phyloP scores from a whole-genome alignment of 139 green algal species.

The Micractinium sp. region DNA sequence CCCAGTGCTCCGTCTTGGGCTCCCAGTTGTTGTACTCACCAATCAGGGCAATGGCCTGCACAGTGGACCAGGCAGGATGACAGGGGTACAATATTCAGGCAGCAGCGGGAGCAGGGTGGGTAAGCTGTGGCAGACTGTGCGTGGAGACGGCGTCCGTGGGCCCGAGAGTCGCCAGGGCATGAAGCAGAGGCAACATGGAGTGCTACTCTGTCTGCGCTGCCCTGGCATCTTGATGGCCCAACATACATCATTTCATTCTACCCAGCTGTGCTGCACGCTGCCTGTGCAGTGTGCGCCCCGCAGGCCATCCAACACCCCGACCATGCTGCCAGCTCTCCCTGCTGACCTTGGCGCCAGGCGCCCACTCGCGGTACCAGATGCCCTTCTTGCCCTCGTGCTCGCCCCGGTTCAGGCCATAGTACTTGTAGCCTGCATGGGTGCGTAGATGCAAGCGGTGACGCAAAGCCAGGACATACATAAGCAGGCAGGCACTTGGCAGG shows the following conservation, averaged over 20 bases:
- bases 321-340: not conserved
- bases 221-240: too few species aligned
- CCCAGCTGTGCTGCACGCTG: too few species aligned
- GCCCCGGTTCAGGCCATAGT: conserved; percentile 89
- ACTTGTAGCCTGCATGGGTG: conserved; percentile 74
- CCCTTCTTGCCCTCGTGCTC: conserved; percentile 78
- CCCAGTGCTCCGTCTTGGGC: conserved; percentile 83
- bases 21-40: conserved; percentile 97
- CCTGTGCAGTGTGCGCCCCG: too few species aligned
- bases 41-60: conserved; percentile 83
- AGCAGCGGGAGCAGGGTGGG: not conserved
- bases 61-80: not conserved
- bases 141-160: too few species aligned
- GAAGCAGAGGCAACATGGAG: too few species aligned
- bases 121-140: too few species aligned
- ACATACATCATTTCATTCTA: too few species aligned
- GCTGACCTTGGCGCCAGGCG: conserved; percentile 76
- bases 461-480: not conserved
- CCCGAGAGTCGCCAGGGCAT: too few species aligned
- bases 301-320: not conserved
- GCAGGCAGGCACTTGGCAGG: not conserved
- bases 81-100: not conserved
- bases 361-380: conserved; percentile 92
- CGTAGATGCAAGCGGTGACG: not conserved
- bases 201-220: too few species aligned